Base-by-base conservation (phyloP, 345 rosid species). In the Clarkia xantiana region DNA sequence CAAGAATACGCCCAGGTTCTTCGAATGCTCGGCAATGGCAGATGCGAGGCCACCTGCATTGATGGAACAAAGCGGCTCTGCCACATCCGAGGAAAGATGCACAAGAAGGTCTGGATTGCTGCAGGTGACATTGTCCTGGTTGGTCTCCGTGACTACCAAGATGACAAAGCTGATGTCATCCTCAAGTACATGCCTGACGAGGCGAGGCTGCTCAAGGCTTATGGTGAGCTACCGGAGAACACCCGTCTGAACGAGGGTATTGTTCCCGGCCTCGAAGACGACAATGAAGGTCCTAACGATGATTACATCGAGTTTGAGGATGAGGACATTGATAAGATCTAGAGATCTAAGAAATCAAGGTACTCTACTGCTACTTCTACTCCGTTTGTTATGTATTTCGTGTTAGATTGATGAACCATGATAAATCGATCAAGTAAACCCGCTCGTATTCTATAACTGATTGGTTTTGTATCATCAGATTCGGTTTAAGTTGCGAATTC, bases 71-170 rank as follows among this genome's bases (percentile, higher is more conserved):
- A 63, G 59, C 68, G 73, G 10, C 59, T 68, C 42, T 63, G 73
- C 47, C 73, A 68, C 48, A 68, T 68, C 34, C 68, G 73, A 14
- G 73, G 73, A 9, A 68, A 68, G 69, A 68, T 68, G 73, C 73
- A 68, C 59, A 68, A 68, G 65, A 68, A 68, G 52, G 73, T 68
- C 29, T 68, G 36, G 36, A 29, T 29, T 29, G 36, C 36, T 29
- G 36, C 36, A 5, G 36, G 36, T 29, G 36, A 29, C 47, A 59
- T 68, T 7, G 60, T 68, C 11, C 65, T 68, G 0, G 73, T 68
- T 9, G 68, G 68, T 10, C 65, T 68, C 52, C 65, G 73, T 17
- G 73, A 68, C 40, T 68, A 63, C 42, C 73, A 68, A 44, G 73
- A 68, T 52, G 73, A 68, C 42, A 68, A 68, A 56, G 73, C 73